A percentile compares a stretch with the other conserved stretches of the same genome.
These are phyloP conservation scores for Coemansia sp. DNA, from an alignment of 192 early-diverging fungal species.

Conservation along the genomic window DNA sequence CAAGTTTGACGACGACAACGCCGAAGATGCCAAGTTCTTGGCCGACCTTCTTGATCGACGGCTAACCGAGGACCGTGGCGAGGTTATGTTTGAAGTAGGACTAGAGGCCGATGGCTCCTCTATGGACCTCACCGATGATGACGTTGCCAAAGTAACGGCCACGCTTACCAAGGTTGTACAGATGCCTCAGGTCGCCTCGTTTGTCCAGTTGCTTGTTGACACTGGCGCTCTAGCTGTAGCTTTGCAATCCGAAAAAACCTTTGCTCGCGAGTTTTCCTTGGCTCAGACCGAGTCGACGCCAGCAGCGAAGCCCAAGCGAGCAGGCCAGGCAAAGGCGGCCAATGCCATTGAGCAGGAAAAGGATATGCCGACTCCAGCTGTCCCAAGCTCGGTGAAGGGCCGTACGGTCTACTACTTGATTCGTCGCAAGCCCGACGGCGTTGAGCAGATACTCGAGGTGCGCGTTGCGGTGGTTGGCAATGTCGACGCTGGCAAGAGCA, in stretches of 20 bases:
- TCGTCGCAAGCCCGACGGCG: slow-evolving; percentile 67
- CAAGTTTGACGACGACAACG: slow-evolving; percentile 34
- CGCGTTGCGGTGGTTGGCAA: slow-evolving; percentile 91
- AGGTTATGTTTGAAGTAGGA: slow-evolving; percentile 79
- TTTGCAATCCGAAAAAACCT: slow-evolving; percentile 2
- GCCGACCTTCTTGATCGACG: slow-evolving; percentile 44
- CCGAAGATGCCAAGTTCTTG: slow-evolving; percentile 53
- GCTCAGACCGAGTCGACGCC: slow-evolving; percentile 6
- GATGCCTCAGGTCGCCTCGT: slow-evolving; percentile 17
- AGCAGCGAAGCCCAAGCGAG: background rate
- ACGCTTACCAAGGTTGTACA: slow-evolving; percentile 45
- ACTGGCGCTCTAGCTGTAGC: slow-evolving; percentile 11
- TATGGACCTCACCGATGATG: slow-evolving; percentile 64
- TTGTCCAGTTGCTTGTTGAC: slow-evolving; percentile 40
- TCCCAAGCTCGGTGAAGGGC: background rate
- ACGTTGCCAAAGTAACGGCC: slow-evolving; percentile 48
- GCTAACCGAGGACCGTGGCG: slow-evolving; percentile 67
- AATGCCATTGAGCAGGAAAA: background rate
- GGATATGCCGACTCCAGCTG: background rate
- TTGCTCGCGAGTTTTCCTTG: slow-evolving; percentile 9
- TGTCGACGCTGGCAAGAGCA: slow-evolving; percentile 87
- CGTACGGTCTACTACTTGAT: slow-evolving; percentile 58
- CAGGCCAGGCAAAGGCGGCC: background rate
- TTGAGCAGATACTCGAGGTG: slow-evolving; percentile 84
- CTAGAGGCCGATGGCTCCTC: slow-evolving; percentile 71